Evolutionary conservation across 306 rosid species (phyloP), one percentile per base, ranked within the genome.

Genomic region (Sechiopsis laciniata): DNA sequence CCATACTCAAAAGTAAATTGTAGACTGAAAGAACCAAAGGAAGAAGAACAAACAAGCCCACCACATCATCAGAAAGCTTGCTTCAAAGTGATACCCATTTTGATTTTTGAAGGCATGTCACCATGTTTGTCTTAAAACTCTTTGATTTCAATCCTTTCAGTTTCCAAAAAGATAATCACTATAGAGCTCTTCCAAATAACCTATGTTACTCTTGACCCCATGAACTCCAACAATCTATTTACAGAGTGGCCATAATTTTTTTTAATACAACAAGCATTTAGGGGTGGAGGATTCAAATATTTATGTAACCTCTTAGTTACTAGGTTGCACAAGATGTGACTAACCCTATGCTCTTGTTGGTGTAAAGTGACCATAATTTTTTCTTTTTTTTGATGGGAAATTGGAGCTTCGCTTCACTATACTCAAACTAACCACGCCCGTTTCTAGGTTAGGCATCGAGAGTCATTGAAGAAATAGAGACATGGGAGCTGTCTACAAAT

Each of bases 51-150:
- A 64, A 64, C 71, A 20, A 11, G 8, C 20, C 72, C 22, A 15
- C 48, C 68, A 62, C 12, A 61, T 9, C 5, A 19, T 37, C 40
- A 22, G 16, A n/a, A 40, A 40, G 8, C 2, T 9, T 40, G 8
- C 2, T 9, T 40, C 24, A 29, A 40, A 64, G 19, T 0, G 12
- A 45, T 37, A 5, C 51, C 32, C 8, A 67, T 24, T 64, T 8
- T 37, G 50, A 64, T 45, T 24, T 64, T 8, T 37, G 50, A 64
- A 64, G 20, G 71, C 17, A 65, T 66, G 20, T 65, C 71, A 20
- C 55, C 29, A 21, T 46, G 6, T 20, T 46, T 68, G 12, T 22
- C 40, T 46, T 12, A 12, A 20, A 66, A 19, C 0, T 20, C 10
- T 11, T 45, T 20, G 14, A 13, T 48, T 21, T 13, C 54, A 68